phyloP scores from a whole-genome alignment of 305 asterid species.

The Striga hermonthica region DNA sequence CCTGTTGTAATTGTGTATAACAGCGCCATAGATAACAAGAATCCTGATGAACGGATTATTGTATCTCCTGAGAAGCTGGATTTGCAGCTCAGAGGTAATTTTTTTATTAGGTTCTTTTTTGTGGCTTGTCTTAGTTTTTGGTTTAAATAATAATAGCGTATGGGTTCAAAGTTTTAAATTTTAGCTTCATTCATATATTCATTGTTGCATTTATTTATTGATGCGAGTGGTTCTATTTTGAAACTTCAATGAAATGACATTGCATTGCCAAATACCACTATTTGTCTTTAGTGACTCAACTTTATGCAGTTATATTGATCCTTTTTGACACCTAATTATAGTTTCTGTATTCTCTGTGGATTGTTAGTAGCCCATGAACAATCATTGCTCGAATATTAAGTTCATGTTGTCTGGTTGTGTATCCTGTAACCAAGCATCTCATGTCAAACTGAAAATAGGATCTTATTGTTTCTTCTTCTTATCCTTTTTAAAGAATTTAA shows the following conservation, averaged over 20 bases:
- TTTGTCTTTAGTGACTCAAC: neutral
- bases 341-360: neutral
- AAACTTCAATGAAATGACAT: too few relatives aligned
- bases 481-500: too few relatives aligned
- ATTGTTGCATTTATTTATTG: too few relatives aligned
- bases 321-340: neutral
- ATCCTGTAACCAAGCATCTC: neutral
- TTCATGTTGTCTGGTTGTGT: too few relatives aligned
- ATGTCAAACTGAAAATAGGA: too few relatives aligned
- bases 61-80: constrained; percentile 50
- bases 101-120: constrained; percentile 9
- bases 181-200: neutral
- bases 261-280: too few relatives aligned
- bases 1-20: constrained; percentile 58
- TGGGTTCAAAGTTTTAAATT: neutral
- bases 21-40: constrained; percentile 37
- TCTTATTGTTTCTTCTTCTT: too few relatives aligned
- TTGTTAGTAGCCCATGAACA: neutral
- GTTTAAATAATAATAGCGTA: neutral
- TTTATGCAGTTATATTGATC: neutral
- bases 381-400: neutral
- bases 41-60: constrained; percentile 43
- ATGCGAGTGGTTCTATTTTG: too few relatives aligned
- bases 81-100: constrained; percentile 48
- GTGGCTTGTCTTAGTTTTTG: constrained; percentile 17